Evolutionary conservation across 1,284 basidiomycete species (phyloP), one percentile per base, ranked within the genome.

Genomic region (Phylloporus sp.): DNA sequence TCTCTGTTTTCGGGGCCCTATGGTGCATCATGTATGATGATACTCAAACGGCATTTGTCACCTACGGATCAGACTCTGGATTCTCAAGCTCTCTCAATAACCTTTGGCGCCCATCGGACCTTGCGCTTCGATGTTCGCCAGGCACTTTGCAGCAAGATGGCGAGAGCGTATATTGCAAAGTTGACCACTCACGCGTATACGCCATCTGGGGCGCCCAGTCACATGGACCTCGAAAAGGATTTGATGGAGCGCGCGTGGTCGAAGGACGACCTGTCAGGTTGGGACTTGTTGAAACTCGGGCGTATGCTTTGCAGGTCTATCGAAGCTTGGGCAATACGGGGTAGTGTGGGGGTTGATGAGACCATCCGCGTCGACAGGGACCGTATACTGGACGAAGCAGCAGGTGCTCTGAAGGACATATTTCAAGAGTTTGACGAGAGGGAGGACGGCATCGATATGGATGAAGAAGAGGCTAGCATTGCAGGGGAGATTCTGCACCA

Each of bases 201-300:
- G 0, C 81, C 81, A 46, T 84, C 88, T 2, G 89, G 88, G 29
- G 83, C 82, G 6, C 86, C 87, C 1, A 82, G 81, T 1, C 78
- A 84, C 50, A 78, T 90, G 68, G 84, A 85, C 56, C 72, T 92
- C 18, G 86, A 86, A 61, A 78, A 78, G 47, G 85, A 86, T 24
- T 72, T 91, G 54, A 83, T 92, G 81, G 88, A 90, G 66, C 82
- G 84, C 4, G 90, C 89, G 0, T 92, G 88, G 88, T 81, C 86
- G 2, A 86, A 84, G 68, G 86, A 90, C 55, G 86, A 87, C 47
- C 76, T 82, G 20, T 81, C 78, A 54, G 84, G 83, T 6, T 91
- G 89, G 86, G 88, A 90, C 62, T 80, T 89, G 20, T 80, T 80
- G 11, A 80, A 85, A 40, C 79, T 91, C n/a, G 86, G 86, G 1